Conservation (phyloP, 2,329 filamentous ascomycete genomes). For the Geosmithia flava region DNA sequence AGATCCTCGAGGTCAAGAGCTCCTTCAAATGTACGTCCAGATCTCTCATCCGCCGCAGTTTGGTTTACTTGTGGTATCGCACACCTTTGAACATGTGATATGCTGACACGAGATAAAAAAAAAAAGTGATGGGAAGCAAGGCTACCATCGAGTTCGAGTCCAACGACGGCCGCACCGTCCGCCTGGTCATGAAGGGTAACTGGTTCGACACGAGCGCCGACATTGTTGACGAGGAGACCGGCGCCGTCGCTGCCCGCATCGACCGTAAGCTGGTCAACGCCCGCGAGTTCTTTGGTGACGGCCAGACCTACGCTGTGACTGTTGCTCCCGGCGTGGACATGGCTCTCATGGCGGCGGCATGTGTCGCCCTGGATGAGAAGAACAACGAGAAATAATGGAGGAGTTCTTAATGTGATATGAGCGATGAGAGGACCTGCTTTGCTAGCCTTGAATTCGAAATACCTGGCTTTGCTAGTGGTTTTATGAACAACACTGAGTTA, state of each 20-base stretch:
- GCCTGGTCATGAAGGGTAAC: constrained; percentile 46
- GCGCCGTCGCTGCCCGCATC: constrained; percentile 43
- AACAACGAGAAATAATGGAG: constrained; percentile 22
- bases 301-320: constrained; percentile 53
- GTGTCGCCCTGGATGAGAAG: constrained; percentile 56
- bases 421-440: background rate
- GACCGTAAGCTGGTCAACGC: constrained; percentile 44
- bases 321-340: constrained; percentile 56
- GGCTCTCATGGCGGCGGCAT: constrained; percentile 52
- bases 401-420: background rate
- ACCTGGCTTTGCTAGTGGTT: background rate
- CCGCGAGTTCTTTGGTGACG: constrained; percentile 43
- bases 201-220: constrained; percentile 45
- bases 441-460: background rate
- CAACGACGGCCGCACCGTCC: constrained; percentile 24
- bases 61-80: constrained; percentile 1
- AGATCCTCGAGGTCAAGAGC: constrained; percentile 42
- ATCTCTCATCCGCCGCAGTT: background rate
- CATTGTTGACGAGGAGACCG: constrained; percentile 39
- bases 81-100: background rate
- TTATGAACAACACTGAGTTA: background rate
- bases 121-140: constrained; percentile 37
- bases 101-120: background rate
- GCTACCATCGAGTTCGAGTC: constrained; percentile 43
- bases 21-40: constrained; percentile 34